Base-by-base conservation (phyloP, 192 early-diverging fungal genomes). In the Podila verticillata region DNA sequence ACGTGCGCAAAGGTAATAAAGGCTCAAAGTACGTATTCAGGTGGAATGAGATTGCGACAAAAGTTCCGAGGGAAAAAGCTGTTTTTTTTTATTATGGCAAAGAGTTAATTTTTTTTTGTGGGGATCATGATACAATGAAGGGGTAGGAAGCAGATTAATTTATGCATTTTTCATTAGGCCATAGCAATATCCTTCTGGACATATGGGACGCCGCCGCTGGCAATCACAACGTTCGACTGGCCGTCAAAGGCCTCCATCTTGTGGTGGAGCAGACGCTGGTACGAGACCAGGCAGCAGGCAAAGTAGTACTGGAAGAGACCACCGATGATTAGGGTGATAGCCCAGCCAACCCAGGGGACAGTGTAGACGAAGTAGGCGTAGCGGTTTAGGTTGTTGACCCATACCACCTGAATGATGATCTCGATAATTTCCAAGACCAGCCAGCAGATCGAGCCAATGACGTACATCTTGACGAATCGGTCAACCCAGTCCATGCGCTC, bases 231-330 rank as follows among this genome's bases (percentile, higher is more conserved):
- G 31, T 57, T 58, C 39, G 39, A 44, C 7, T 60, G 4, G 58
- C 58, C 58, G 13, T 60, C 58, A 32, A 60, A 30, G 30, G 13
- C 20, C 26, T 60, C 58, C 28, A 61, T 8, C 3, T 29, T 20
- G 39, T 65, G 61, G 35, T 65, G 61, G 19, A 80, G 48, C 13
- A 65, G 39, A 30, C 77, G 65, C 77, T 80, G 77, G 70, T 80
- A 80, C 1, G 70, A 72, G 39, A 72, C 77, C 22, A 80, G 47
- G 61, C 65, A 68, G 61, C 61, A 56, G 66, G 61, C 63, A 66
- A 80, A 80, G 65, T 72, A 80, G 77, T 68, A 72, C 66, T 80
- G 77, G 70, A 80, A 57, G 10, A 3, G 31, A n/a, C 34, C 8
- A 5, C 49, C 51, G 34, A 80, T 20, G 31, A 80, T 13, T 36